Evolutionary conservation across 2,329 filamentous ascomycete genomes (phyloP).

Genomic region (Beauveria scarabaeidicola): DNA sequence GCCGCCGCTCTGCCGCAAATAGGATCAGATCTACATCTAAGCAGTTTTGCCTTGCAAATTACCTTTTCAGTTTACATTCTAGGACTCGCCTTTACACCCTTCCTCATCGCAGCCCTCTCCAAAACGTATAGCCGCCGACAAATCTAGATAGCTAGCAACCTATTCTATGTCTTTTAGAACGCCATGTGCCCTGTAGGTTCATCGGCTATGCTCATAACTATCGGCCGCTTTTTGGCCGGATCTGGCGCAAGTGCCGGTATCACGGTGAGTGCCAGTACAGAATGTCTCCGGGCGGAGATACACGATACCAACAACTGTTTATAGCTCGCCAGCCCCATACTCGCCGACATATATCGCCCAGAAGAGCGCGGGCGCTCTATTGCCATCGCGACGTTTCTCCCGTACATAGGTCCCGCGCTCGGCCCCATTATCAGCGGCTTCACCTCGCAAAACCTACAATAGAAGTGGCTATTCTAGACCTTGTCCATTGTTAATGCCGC

Average conservation of each 20-base stretch:
- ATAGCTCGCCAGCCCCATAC: conserved; percentile 25
- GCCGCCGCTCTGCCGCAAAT: conserved; percentile 26
- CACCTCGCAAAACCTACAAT: conserved; percentile 52
- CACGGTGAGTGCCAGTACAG: conserved; percentile 15
- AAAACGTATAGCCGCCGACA: conserved; percentile 27
- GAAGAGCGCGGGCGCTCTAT: conserved; percentile 28
- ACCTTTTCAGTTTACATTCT: conserved; percentile 28
- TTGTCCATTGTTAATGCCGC: conserved; percentile 49
- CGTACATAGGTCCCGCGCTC: conserved; percentile 51
- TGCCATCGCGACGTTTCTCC: conserved; percentile 22
- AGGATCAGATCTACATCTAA: conserved; percentile 21
- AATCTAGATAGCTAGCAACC: conserved; percentile 25
- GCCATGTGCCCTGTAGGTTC: conserved; percentile 24
- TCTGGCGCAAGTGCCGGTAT: conserved; percentile 23
- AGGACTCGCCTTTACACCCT: conserved; percentile 26
- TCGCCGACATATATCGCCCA: conserved; percentile 28
- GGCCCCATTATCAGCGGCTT: conserved; percentile 61
- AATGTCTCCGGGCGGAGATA: not conserved
- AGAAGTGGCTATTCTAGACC: conserved; percentile 63
- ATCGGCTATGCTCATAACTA: conserved; percentile 24
- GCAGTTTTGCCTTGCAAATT: conserved; percentile 18
- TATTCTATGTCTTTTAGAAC: conserved; percentile 30
- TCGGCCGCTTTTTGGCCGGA: conserved; percentile 17
- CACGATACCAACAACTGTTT: not conserved
- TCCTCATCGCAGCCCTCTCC: conserved; percentile 24